Evolutionary conservation across 2,329 filamentous ascomycete species (phyloP), one percentile per base, ranked within the genome.

Genomic region (Arthroderma sp.): DNA sequence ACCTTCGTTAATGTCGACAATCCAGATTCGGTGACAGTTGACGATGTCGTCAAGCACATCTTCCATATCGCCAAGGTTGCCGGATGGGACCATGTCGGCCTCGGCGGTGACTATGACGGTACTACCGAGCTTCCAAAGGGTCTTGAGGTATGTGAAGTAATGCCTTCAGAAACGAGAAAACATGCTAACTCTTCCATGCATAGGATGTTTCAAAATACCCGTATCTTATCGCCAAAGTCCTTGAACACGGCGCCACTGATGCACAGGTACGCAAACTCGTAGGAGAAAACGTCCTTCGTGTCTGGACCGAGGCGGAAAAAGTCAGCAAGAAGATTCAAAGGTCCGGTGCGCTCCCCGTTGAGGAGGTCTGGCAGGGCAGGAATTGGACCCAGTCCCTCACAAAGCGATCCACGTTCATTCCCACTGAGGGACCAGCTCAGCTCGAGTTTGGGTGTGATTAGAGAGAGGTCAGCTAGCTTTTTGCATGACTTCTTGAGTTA

Each of bases 31-130:
- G 68, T 66, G 11, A 70, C 65, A 2, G 66, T 72, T 43, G 62
- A 71, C 28, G 61, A 64, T 44, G 69, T 74, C 0, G 68, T 71
- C 5, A 71, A 75, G 52, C 71, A 74, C 58, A 70, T 74, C 51
- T 57, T 63, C 31, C 62, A 73, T 56, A 63, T 71, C n/a, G 69
- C 62, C 8, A 38, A 63, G 13, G 56, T 64, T 13, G 65, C 67
- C 53, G 70, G 67, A 8, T 70, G 63, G 61, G 64, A 67, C 11
- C 66, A 70, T 56, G 70, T 74, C 33, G 71, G 72, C 6, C 58
- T 72, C 28, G 70, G 67, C 0, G 61, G 59, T 0, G 69, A 73
- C 58, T 72, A 68, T 60, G 66, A 71, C 56, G 70, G 69, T 2
- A 69, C 66, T 49, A 44, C 57, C 15, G 51, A 57, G 25, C 58